Evolutionary conservation across 805 yeast species (phyloP).

Genomic region (Monosporozyma unispora): DNA sequence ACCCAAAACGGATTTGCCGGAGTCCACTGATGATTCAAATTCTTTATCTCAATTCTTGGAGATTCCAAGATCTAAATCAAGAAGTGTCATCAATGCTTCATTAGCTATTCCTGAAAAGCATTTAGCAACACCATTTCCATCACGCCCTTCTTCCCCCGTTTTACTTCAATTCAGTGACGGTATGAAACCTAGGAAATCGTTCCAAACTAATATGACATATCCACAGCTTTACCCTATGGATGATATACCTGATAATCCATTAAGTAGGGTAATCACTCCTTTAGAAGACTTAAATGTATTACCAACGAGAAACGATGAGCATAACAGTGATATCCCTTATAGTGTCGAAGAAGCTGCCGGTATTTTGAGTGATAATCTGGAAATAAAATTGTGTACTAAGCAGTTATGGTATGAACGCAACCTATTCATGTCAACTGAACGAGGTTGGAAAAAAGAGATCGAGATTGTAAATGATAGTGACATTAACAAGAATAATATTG

Average conservation of each 20-base stretch:
- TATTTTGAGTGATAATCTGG: conserved; percentile 51
- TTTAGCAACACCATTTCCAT: conserved; percentile 82
- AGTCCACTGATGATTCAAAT: conserved; percentile 38
- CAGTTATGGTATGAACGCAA: conserved; percentile 70
- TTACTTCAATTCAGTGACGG: conserved; percentile 18
- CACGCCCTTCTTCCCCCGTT: conserved; percentile 56
- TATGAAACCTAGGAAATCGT: conserved; percentile 41
- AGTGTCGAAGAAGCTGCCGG: conserved; percentile 75
- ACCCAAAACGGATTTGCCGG: conserved; percentile 40
- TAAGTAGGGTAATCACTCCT: conserved; percentile 5
- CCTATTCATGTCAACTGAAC: conserved; percentile 60
- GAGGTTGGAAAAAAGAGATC: conserved; percentile 40
- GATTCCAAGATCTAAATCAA: conserved; percentile 42
- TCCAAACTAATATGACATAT: conserved; percentile 56
- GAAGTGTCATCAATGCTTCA: conserved; percentile 23
- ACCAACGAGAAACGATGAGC: conserved; percentile 7
- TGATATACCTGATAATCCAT: conserved; percentile 25
- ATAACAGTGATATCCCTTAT: conserved; percentile 35
- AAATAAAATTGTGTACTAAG: conserved; percentile 56
- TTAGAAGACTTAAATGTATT: conserved; percentile 1
- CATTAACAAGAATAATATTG: neutral
- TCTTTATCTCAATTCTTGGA: conserved; percentile 54
- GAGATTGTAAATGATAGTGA: neutral
- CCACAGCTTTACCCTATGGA: conserved; percentile 57
- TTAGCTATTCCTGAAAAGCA: conserved; percentile 26